A percentile compares a stretch with the other conserved stretches of the same genome.
Conservation (phyloP, 495 filamentous ascomycete genomes). For the Aspergillus funiculosus region DNA sequence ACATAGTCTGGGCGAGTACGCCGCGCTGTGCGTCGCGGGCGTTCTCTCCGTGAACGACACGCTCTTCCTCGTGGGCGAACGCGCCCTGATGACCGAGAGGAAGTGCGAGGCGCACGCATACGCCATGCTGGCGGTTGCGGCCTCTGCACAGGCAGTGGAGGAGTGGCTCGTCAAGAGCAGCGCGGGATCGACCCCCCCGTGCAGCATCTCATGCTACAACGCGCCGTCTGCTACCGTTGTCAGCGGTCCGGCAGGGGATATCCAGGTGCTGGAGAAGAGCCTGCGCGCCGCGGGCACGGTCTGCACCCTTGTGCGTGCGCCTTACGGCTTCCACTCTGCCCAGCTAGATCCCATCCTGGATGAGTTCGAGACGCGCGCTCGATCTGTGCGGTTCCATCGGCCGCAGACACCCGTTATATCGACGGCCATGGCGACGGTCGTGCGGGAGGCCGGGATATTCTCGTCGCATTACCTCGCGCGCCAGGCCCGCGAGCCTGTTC, state of each 20-base stretch:
- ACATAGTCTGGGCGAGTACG: conserved; percentile 82
- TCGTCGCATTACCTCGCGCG: conserved; percentile 19
- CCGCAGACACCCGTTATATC: conserved; percentile 22
- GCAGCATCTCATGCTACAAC: conserved; percentile 57
- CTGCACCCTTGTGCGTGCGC: conserved; percentile 37
- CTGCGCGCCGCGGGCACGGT: conserved; percentile 16
- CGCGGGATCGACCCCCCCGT: too few relatives aligned
- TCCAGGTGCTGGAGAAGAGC: conserved; percentile 6
- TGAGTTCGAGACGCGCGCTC: conserved; percentile 32
- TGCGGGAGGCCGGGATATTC: conserved; percentile 12
- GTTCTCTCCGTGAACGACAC: conserved; percentile 70
- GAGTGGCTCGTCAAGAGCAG: conserved; percentile 17
- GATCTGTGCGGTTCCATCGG: conserved; percentile 29
- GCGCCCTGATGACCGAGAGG: conserved; percentile 18
- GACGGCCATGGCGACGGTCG: conserved; percentile 15
- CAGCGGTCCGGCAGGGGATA: conserved; percentile 41
- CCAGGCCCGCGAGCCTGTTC: conserved; percentile 21
- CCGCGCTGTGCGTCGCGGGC: conserved; percentile 68
- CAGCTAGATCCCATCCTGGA: conserved; percentile 49
- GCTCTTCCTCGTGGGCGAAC: conserved; percentile 47
- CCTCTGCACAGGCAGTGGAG: conserved; percentile 11
- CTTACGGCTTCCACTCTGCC: conserved; percentile 51
- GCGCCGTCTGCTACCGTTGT: conserved; percentile 55
- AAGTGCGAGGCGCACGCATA: conserved; percentile 15
- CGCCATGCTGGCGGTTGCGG: conserved; percentile 54